Percentiles rank a stretch among this genome's conserved stretches.
These are phyloP conservation scores for Cladochytrium replicatum DNA, from an alignment of 192 early-diverging fungal species.

Conservation along the genomic window DNA sequence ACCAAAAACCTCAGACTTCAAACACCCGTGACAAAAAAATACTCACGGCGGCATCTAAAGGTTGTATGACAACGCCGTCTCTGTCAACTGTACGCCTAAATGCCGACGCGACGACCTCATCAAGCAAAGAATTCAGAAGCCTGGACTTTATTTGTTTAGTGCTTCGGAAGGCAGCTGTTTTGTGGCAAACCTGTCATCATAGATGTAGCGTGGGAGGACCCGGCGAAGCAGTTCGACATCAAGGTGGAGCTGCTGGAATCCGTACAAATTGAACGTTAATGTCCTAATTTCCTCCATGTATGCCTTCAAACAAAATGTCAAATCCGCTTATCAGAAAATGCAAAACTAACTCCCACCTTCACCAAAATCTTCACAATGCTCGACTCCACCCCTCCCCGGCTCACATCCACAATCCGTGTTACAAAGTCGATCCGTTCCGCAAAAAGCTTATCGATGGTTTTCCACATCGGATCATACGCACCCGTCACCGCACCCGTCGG, in stretches of 20 bases:
- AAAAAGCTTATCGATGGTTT: constrained; percentile 61
- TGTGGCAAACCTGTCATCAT: constrained; percentile 31
- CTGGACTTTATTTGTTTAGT: too few relatives aligned
- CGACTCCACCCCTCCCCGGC: constrained; percentile 31
- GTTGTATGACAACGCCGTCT: too few relatives aligned
- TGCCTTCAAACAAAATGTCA: constrained; percentile 3
- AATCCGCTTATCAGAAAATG: background rate
- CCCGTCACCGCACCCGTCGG: constrained; percentile 16
- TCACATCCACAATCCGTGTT: constrained; percentile 46
- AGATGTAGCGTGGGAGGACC: constrained; percentile 19
- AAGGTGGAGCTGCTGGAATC: constrained; percentile 57
- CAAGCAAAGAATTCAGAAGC: too few relatives aligned
- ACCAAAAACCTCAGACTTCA: too few relatives aligned
- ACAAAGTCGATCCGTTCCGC: constrained; percentile 56
- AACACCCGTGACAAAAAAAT: too few relatives aligned
- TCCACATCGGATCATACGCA: constrained; percentile 42
- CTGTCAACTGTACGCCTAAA: too few relatives aligned
- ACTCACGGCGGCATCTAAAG: too few relatives aligned
- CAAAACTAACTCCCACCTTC: constrained; percentile 40
- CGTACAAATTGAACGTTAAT: constrained; percentile 32
- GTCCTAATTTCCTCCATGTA: constrained; percentile 45
- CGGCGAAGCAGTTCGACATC: constrained; percentile 48
- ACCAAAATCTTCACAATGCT: constrained; percentile 50
- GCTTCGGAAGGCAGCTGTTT: too few relatives aligned
- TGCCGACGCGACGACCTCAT: too few relatives aligned